A percentile compares a stretch with the other conserved stretches of the same genome.
These are phyloP conservation scores for Begonia peltatifolia DNA, from an alignment of 306 rosid genomes.

Conservation along the genomic window DNA sequence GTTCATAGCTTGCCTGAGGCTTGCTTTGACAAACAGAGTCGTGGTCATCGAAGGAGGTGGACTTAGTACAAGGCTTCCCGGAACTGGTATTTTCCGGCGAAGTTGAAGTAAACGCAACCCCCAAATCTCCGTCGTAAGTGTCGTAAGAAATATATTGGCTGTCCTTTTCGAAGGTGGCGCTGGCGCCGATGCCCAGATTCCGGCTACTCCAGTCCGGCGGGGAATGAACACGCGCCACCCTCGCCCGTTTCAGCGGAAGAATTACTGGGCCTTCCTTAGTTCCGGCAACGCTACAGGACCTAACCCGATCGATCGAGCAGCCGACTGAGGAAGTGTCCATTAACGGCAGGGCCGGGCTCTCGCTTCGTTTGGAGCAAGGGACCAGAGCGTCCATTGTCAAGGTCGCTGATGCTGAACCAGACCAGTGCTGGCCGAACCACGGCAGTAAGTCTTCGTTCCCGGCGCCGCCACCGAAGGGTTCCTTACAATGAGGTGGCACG, in stretches of 20 bases:
- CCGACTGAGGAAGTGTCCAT: conserved; percentile 16
- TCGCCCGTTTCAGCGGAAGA: conserved; percentile 3
- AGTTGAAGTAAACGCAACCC: conserved; percentile 23
- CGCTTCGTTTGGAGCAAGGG: conserved; percentile 34
- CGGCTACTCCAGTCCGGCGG: conserved; percentile 22
- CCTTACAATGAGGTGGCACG: conserved; percentile 6
- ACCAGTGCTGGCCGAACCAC: conserved; percentile 27
- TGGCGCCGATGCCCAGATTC: conserved; percentile 40
- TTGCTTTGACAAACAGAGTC: conserved; percentile 76
- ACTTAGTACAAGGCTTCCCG: conserved; percentile 25
- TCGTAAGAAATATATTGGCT: conserved; percentile 33
- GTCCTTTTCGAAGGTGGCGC: conserved; percentile 39
- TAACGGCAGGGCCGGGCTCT: neutral
- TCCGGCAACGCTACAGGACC: conserved; percentile 26
- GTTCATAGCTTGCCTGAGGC: conserved; percentile 27
- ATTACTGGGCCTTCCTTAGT: conserved; percentile 6
- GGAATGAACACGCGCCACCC: conserved; percentile 18
- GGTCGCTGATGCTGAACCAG: conserved; percentile 11
- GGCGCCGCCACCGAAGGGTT: neutral
- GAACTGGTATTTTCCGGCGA: conserved; percentile 53
- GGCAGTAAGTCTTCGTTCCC: conserved; percentile 17
- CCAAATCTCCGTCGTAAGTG: conserved; percentile 34
- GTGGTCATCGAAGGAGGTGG: conserved; percentile 44
- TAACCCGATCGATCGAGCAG: conserved; percentile 25
- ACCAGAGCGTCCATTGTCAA: conserved; percentile 60